Evolutionary conservation across 2,329 filamentous ascomycete species (phyloP), one percentile per base, ranked within the genome.

Genomic region (Aureobasidium leucospermi): DNA sequence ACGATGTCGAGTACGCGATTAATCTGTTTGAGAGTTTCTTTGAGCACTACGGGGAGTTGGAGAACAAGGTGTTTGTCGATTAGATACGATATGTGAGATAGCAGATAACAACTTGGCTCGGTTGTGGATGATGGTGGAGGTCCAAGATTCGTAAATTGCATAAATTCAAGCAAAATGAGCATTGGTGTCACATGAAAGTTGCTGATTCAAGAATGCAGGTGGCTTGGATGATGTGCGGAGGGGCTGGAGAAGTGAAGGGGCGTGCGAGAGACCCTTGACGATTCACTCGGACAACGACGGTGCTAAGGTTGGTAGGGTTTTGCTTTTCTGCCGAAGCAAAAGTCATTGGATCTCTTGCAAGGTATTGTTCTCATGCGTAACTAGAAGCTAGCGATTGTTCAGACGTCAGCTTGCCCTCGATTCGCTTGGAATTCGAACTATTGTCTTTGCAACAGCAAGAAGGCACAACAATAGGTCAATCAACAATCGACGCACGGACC

Each of bases 11-110:
- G 66, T 84, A 94, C 75, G 89, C 89, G 0, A 85, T 96, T 64
- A 86, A 87, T 69, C 73, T 99, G 57, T 97, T 99, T 73, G 85
- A 88, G 64, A 85, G 87, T 66, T 99, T 96, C 76, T 92, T 96
- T 71, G 80, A 87, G 66, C 82, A 88, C 70, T 99, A 91, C 71
- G 88, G 88, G n/a, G 82, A 84, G 64, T 72, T 96, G 67, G 90
- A 96, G 76, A 56, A 58, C 60, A 62, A 62, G 58, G 62, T 63
- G 23, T 62, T 63, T 60, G 62, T 63, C n/a, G 62, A 63, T 42
- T 63, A 51, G 46, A 47, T 11, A 15, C 3, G 45, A 16, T 10
- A 16, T 48, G 32, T 15, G 46, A 48, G 19, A 48, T 23, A 23
- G 23, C 23, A 23, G 23, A 23, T 23, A 23, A 23, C 23, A 23